Conservation (phyloP, 2,329 filamentous ascomycete genomes). For the Calonectria pseudoturangicola region DNA sequence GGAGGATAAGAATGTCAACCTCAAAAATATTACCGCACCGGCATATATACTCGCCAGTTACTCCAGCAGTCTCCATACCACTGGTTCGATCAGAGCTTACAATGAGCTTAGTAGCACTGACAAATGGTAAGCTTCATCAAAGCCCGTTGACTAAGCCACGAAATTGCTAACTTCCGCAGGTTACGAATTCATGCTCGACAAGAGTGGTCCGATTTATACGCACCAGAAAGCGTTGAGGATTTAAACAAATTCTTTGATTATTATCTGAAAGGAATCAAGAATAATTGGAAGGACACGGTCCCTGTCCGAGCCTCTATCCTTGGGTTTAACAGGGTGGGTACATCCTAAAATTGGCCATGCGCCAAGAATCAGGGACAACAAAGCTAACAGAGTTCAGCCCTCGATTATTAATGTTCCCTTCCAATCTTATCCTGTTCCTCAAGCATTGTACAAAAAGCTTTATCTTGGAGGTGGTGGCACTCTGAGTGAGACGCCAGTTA, state of each 20-base stretch:
- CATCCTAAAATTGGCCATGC: background rate
- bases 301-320: conserved; percentile 6
- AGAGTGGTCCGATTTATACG: conserved; percentile 28
- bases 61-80: conserved; percentile 25
- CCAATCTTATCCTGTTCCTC: conserved; percentile 10
- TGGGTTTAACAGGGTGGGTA: conserved; percentile 7
- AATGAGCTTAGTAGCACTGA: background rate
- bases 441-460: background rate
- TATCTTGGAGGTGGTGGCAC: background rate
- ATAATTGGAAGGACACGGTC: conserved; percentile 3
- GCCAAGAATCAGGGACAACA: background rate
- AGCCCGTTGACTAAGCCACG: too few relatives aligned
- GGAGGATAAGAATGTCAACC: conserved; percentile 16
- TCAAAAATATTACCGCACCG: background rate
- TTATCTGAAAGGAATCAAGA: conserved; percentile 14
- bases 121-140: conserved; percentile 3
- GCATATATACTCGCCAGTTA: conserved; percentile 21
- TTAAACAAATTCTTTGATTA: conserved; percentile 13
- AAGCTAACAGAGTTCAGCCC: background rate
- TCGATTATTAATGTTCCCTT: conserved; percentile 9
- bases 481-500: background rate
- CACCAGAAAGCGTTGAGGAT: conserved; percentile 9
- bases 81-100: conserved; percentile 10
- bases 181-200: conserved; percentile 15
- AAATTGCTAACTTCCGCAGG: background rate